Evolutionary conservation across 192 early-diverging fungal genomes (phyloP), one percentile per base, ranked within the genome.

Genomic region (Funneliformis geosporum): DNA sequence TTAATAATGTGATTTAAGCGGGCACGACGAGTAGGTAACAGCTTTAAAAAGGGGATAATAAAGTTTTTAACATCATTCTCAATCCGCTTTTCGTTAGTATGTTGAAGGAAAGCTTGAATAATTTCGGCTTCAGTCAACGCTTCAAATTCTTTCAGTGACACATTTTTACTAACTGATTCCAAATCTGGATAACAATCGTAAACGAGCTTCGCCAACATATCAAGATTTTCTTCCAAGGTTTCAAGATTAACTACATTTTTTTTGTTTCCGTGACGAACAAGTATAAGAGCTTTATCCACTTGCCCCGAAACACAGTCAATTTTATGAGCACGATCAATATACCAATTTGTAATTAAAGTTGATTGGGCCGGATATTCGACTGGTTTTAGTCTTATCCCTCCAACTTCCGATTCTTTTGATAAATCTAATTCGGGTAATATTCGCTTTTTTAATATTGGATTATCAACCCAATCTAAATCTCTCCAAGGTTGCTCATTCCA

Each of bases 401-500:
- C 80, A n/a, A 84, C 50, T 25, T 86, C 84, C 11, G 62, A 78
- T 14, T 81, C 78, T 23, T 84, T 79, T 40, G 83, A 82, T 38
- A 82, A 67, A 21, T 81, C 68, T 38, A 82, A 67, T 16, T 81
- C 68, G 9, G 83, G 76, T 33, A 84, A 79, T 10, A 92, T 65
- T 16, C 81, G 74, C 12, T 84, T 84, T 68, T 80, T 68, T 5
- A 91, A 75, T 9, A 82, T 83, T 11, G 79, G 79, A 21, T 81
- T 79, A 42, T 94, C 91, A 0, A 88, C 89, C 85, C 86, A 88
- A 78, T 94, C 93, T 11, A 80, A 38, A 18, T 86, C 83, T 60
- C 90, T 81, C 92, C 92, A 91, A 6, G 90, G 86, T 40, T 87
- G 78, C 62, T 85, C 85, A 23, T 72, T 68, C 83, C 84, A 84